These are phyloP conservation scores for Pelargonium australe DNA, from an alignment of 441 rosid genomes.

Conservation along the genomic window DNA sequence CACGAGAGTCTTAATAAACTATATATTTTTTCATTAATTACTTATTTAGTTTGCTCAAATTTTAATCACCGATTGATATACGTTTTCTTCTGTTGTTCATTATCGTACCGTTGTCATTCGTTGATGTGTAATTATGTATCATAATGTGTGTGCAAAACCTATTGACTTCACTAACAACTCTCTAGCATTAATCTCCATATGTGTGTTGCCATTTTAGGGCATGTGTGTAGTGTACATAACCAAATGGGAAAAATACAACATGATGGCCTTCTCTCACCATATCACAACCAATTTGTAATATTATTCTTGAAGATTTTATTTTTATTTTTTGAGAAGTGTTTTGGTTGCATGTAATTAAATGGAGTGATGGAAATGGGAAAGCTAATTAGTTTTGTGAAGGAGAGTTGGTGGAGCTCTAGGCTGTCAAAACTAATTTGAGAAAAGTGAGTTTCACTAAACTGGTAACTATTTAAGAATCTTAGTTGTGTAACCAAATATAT, in stretches of 20 bases:
- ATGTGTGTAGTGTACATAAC: background rate
- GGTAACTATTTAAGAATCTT: background rate
- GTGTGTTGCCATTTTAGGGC: background rate
- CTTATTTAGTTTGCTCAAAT: no score
- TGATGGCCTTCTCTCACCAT: background rate
- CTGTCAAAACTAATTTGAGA: background rate
- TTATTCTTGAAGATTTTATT: background rate
- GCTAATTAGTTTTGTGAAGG: background rate
- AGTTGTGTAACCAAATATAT: background rate
- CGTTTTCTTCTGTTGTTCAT: no score
- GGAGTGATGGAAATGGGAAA: background rate
- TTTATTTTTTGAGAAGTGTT: background rate
- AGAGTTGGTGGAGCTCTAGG: slow-evolving; percentile 1
- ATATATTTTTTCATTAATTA: no score
- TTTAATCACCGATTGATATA: no score
- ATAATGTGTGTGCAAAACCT: no score
- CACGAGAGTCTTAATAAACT: no score
- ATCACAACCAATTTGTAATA: background rate
- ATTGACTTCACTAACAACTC: no score
- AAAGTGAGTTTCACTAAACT: background rate
- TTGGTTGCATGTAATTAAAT: background rate
- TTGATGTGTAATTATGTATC: no score
- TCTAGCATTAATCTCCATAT: no score
- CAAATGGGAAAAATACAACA: background rate
- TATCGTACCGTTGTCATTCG: no score